phyloP scores from a whole-genome alignment of 2,329 filamentous ascomycete genomes.

The Fusarium kyushuense region DNA sequence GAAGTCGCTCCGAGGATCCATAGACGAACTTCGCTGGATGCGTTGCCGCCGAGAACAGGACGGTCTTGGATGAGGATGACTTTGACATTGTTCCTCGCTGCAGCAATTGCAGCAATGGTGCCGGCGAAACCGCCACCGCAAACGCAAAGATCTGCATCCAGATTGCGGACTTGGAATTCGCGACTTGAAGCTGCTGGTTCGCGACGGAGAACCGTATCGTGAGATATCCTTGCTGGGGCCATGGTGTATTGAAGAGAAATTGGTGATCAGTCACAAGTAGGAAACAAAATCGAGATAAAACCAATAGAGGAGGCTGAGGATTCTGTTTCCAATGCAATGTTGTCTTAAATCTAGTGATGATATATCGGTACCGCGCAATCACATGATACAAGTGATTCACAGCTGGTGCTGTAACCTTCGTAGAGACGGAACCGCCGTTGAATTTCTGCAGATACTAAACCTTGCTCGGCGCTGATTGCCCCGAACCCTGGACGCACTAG shows the following conservation, averaged over 20 bases:
- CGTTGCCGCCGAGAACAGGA: constrained; percentile 20
- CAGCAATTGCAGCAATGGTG: constrained; percentile 9
- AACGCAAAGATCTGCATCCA: constrained; percentile 11
- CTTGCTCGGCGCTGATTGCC: not conserved
- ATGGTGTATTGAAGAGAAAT: not conserved
- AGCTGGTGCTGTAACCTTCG: no score
- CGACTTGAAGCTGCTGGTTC: constrained; percentile 21
- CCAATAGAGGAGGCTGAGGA: not conserved
- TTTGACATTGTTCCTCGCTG: constrained; percentile 17
- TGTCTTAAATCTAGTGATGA: no score
- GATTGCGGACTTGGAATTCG: constrained; percentile 8
- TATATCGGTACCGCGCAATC: no score
- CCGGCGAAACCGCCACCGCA: constrained; percentile 22
- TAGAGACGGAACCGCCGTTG: no score
- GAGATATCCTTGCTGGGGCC: constrained; percentile 26
- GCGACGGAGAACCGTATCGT: constrained; percentile 22
- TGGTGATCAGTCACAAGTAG: not conserved
- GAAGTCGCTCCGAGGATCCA: constrained; percentile 27
- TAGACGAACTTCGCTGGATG: constrained; percentile 17
- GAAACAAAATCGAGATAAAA: no score
- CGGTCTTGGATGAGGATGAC: constrained; percentile 19
- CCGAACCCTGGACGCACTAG: not conserved
- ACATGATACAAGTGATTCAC: no score
- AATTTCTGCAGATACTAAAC: no score
- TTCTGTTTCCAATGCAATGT: accelerated